Evolutionary conservation across 2,329 filamentous ascomycete genomes (phyloP).

Genomic region (Cordyceps fumosorosea): DNA sequence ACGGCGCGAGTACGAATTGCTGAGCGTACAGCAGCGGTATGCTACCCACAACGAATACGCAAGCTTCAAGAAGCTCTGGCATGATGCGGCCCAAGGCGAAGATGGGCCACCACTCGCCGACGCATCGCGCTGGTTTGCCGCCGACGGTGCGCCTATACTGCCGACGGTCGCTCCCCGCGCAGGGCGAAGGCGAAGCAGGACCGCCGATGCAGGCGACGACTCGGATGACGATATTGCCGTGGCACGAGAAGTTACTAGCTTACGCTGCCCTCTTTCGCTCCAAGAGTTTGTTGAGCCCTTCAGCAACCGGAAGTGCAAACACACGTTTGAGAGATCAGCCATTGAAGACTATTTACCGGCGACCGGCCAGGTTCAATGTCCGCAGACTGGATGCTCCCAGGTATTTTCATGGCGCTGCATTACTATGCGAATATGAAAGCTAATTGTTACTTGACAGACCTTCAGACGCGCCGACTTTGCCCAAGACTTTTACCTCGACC

Average conservation of each 20-base stretch:
- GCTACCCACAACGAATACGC: constrained; percentile 52
- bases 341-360: constrained; percentile 51
- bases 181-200: constrained; percentile 7
- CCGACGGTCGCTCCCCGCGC: constrained; percentile 15
- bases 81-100: constrained; percentile 44
- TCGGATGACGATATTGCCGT: constrained; percentile 65
- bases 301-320: constrained; percentile 60
- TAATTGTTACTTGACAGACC: constrained; percentile 28
- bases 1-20: constrained; percentile 34
- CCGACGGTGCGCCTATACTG: constrained; percentile 37
- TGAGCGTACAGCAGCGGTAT: constrained; percentile 42
- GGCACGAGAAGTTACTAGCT: constrained; percentile 54
- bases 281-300: constrained; percentile 58
- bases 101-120: constrained; percentile 46
- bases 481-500: constrained; percentile 50
- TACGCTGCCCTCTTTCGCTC: constrained; percentile 65
- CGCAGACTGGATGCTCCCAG: constrained; percentile 56
- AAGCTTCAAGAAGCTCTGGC: constrained; percentile 52
- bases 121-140: constrained; percentile 47
- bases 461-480: constrained; percentile 33
- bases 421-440: background rate
- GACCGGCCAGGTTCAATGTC: constrained; percentile 46
- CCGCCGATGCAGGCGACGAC: constrained; percentile 34
- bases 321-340: constrained; percentile 62
- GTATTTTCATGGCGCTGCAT: constrained; percentile 27